phyloP scores from a whole-genome alignment of 768 basidiomycete genomes.

The Tylopilus vinaceipallidus region DNA sequence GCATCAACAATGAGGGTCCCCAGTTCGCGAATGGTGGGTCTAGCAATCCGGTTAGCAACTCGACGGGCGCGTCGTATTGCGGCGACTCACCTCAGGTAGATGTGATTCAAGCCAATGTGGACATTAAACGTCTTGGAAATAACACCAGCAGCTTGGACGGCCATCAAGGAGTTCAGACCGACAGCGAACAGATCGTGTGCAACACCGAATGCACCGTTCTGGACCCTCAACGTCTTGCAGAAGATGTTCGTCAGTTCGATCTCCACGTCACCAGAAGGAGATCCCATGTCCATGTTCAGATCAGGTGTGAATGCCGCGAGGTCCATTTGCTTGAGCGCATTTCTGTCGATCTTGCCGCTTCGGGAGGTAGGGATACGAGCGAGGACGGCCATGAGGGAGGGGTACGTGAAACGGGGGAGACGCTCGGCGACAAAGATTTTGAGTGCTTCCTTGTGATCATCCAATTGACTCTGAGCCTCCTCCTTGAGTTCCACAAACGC shows the following conservation, averaged over 20 bases:
- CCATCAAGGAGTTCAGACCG: conserved; percentile 32
- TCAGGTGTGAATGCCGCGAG: conserved; percentile 22
- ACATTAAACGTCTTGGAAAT: conserved; percentile 30
- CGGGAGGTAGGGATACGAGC: conserved; percentile 24
- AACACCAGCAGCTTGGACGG: conserved; percentile 30
- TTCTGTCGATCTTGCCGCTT: conserved; percentile 30
- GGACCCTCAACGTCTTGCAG: conserved; percentile 21
- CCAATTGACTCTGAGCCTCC: conserved; percentile 9
- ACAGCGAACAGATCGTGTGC: conserved; percentile 31
- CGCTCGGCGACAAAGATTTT: conserved; percentile 29
- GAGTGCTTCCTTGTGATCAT: conserved; percentile 21
- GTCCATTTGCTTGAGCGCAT: conserved; percentile 28
- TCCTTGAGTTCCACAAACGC: conserved; percentile 29
- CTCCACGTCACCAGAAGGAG: conserved; percentile 27
- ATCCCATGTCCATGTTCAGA: conserved; percentile 24
- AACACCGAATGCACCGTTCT: conserved; percentile 23
- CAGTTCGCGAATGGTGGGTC: conserved; percentile 28
- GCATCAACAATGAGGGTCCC: conserved; percentile 26
- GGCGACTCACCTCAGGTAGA: conserved; percentile 26
- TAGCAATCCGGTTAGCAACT: conserved; percentile 2
- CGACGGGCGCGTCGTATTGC: no score
- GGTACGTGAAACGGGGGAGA: conserved; percentile 34
- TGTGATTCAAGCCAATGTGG: conserved; percentile 29
- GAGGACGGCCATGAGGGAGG: conserved; percentile 27
- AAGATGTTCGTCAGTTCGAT: conserved; percentile 26